These are phyloP conservation scores for Fusarium sp. DNA, from an alignment of 2,329 filamentous ascomycete genomes.

Conservation along the genomic window DNA sequence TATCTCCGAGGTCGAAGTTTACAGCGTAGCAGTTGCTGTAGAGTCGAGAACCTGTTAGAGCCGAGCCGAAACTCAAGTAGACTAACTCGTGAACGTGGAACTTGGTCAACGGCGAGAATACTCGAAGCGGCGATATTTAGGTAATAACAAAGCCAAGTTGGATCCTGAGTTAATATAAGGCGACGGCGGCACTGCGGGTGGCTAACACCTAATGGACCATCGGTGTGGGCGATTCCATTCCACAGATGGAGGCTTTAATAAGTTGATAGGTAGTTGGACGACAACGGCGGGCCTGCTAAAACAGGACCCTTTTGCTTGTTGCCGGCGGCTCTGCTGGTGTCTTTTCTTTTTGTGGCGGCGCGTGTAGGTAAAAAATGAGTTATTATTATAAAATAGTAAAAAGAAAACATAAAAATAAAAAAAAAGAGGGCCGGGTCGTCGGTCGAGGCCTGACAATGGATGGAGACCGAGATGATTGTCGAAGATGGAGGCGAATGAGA, in stretches of 20 bases:
- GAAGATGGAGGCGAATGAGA: conserved; percentile 13
- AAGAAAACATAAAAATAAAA: conserved; percentile 24
- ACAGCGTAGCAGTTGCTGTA: conserved; percentile 1
- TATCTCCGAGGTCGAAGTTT: neutral
- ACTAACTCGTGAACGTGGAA: conserved; percentile 11
- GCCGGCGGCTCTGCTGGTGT: conserved; percentile 26
- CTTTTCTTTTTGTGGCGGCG: conserved; percentile 8
- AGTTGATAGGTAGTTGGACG: conserved; percentile 29
- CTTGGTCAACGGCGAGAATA: conserved; percentile 23
- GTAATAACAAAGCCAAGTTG: conserved; percentile 24
- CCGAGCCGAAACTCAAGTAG: conserved; percentile 24
- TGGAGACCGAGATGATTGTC: conserved; percentile 10
- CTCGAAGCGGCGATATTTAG: conserved; percentile 42
- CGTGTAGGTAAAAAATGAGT: conserved; percentile 17
- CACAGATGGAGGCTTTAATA: conserved; percentile 25
- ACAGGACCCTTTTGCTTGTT: conserved; percentile 17
- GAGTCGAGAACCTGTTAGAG: conserved; percentile 13
- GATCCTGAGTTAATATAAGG: conserved; percentile 10
- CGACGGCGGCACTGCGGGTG: conserved; percentile 38
- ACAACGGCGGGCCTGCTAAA: conserved; percentile 31
- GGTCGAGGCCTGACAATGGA: conserved; percentile 30
- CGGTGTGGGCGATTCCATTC: conserved; percentile 46
- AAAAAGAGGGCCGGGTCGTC: conserved; percentile 32
- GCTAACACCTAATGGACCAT: conserved; percentile 32
- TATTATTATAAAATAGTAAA: conserved; percentile 3